Conservation (phyloP, 345 rosid species). For the Physaria fendleri region DNA sequence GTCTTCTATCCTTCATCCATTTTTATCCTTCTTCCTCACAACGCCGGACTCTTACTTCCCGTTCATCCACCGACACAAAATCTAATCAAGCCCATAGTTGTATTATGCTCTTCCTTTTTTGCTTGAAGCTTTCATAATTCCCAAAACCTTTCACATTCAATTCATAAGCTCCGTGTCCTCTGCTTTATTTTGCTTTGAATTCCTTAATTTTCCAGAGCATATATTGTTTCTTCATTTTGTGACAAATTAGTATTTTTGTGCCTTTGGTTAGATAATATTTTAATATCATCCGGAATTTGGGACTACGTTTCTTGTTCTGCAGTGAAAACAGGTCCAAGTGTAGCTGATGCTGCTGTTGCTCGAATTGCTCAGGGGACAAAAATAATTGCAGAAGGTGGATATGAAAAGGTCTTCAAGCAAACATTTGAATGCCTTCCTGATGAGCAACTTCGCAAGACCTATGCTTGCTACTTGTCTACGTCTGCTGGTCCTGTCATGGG, state of each 20-base stretch:
- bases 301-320: neutral
- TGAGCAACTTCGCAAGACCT: conserved; percentile 69
- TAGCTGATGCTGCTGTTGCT: conserved; percentile 86
- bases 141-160: neutral
- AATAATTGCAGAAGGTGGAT: conserved; percentile 97
- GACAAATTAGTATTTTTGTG: neutral
- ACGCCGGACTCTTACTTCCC: neutral
- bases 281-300: neutral
- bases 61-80: neutral
- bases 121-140: neutral
- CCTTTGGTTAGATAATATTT: neutral
- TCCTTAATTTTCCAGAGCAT: neutral
- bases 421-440: conserved; percentile 72
- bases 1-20: neutral
- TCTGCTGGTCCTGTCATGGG: conserved; percentile 99
- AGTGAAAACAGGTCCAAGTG: conserved; percentile 95
- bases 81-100: neutral
- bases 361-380: conserved; percentile 90
- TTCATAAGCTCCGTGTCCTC: neutral
- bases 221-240: neutral
- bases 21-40: neutral
- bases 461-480: conserved; percentile 87
- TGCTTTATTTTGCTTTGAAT: neutral
- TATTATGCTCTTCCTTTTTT: neutral
- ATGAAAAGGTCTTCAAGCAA: conserved; percentile 74